Percentiles rank a stretch among this genome's conserved stretches.
Evolutionary conservation across 805 yeast species (phyloP).

Genomic region (Teunomyces aglyptinius): DNA sequence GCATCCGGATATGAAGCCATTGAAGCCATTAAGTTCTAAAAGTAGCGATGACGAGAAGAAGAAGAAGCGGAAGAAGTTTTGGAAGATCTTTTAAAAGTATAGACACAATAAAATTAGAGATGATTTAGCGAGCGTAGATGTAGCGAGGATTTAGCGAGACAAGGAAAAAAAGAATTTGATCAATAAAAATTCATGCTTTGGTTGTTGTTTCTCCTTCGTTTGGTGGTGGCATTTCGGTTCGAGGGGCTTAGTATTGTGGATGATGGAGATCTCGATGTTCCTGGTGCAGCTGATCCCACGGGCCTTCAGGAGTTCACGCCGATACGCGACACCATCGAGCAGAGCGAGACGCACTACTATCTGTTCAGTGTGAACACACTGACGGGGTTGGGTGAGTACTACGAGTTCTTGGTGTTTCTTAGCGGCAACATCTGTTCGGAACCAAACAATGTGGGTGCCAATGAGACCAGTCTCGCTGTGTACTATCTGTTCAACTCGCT

Average conservation of each 20-base stretch:
- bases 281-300: constrained; percentile 12
- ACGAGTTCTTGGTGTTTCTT: constrained; percentile 47
- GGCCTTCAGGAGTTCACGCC: constrained; percentile 39
- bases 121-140: not conserved
- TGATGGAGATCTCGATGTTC: not conserved
- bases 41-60: not conserved
- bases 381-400: constrained; percentile 44
- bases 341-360: constrained; percentile 40
- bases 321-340: constrained; percentile 32
- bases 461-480: constrained; percentile 31
- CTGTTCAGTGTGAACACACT: constrained; percentile 45
- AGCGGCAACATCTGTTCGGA: constrained; percentile 49
- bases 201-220: not conserved
- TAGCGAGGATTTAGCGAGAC: not conserved
- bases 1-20: constrained; percentile 33
- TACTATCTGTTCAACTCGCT: constrained; percentile 38
- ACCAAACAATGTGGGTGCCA: constrained; percentile 19
- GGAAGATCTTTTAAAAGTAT: constrained; percentile 26
- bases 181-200: not conserved
- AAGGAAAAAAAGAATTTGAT: not conserved
- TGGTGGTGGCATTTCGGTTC: not conserved
- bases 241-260: not conserved
- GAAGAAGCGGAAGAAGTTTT: constrained; percentile 32
- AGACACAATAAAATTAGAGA: constrained; percentile 4
- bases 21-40: not conserved